Evolutionary conservation across 495 filamentous ascomycete species (phyloP), one percentile per base, ranked within the genome.

Genomic region (Aspergillus steynii): DNA sequence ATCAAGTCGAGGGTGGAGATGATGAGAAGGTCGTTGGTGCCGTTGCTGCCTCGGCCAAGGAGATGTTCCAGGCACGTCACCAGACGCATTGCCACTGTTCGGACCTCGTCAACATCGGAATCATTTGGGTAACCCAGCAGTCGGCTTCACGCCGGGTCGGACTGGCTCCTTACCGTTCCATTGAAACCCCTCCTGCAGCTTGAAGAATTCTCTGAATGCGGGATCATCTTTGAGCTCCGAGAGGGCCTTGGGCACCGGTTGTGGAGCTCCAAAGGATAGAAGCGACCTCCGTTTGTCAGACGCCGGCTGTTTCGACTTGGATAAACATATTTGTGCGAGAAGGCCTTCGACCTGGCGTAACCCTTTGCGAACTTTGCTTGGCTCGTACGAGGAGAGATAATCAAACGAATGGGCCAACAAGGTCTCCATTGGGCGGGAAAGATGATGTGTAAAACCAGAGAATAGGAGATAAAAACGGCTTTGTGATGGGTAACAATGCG

Each of bases 141-240:
- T 12, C n/a, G 7, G 15, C 20, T 31, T 32, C 10, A 32, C 29
- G 12, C n/a, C 32, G 25, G 32, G 58, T 48, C 42, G 34, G 26
- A 28, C 26, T 10, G 46, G 10, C 55, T 67, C 51, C 80, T 37
- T 71, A 91, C 88, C 86, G 76, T 99, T 99, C 91, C 93, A 99
- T 76, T 97, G 90, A 74, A 99, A 99, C 10, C 94, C 89, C 68
- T 96, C 94, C 72, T 99, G 95, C 55, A 98, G 72, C 68, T 96
- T 91, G 80, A 96, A 96, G 77, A 98, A 99, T 72, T 98, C 95
- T 55, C 91, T 80, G 69, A 97, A 99, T 9, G 94, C 95, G 29
- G 90, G 92, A 73, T 99, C 95, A 64, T 89, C 86, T 58, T 81
- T 81, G 65, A 97, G 75, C 53, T 91, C 85, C 45, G 76, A 77